phyloP scores from a whole-genome alignment of 352 stramenopile species.

The Pythium rishiriense region DNA sequence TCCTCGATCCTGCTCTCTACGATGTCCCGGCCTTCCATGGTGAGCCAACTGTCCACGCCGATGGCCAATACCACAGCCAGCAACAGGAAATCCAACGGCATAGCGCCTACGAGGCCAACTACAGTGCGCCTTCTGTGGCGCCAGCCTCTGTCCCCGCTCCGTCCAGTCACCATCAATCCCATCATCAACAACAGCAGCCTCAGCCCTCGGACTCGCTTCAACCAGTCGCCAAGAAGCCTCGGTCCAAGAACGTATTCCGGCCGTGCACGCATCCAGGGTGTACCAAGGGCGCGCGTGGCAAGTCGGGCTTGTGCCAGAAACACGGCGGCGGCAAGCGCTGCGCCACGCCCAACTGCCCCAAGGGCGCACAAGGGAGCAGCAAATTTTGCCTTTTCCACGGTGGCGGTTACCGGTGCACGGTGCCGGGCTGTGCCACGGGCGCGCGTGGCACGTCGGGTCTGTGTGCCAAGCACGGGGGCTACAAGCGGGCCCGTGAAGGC shows the following conservation, averaged over 20 bases:
- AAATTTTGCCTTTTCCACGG: constrained; percentile 81
- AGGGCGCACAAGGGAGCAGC: constrained; percentile 82
- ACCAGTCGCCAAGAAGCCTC: constrained; percentile 55
- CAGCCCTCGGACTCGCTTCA: constrained; percentile 25
- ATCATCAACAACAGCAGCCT: not conserved
- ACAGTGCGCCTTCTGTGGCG: not conserved
- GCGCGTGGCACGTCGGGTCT: constrained; percentile 72
- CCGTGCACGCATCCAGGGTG: constrained; percentile 61
- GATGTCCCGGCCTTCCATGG: constrained; percentile 11
- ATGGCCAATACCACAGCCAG: constrained; percentile 6
- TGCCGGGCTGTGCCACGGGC: constrained; percentile 71
- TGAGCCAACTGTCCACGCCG: constrained; percentile 8
- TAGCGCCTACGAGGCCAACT: constrained; percentile 6
- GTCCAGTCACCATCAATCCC: not conserved
- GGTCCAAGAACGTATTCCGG: constrained; percentile 74
- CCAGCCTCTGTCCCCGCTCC: not conserved
- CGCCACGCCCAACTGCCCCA: constrained; percentile 53
- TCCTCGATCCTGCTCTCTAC: constrained; percentile 11
- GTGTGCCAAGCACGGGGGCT: constrained; percentile 80
- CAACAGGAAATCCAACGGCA: not conserved
- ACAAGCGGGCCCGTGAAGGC: constrained; percentile 40
- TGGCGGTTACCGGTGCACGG: constrained; percentile 80
- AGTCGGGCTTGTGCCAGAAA: constrained; percentile 82
- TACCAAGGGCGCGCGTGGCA: constrained; percentile 76
- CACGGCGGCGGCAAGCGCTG: constrained; percentile 87